Conservation (phyloP, 148 eudicot species). For the Vaccinium vitisidaea region DNA sequence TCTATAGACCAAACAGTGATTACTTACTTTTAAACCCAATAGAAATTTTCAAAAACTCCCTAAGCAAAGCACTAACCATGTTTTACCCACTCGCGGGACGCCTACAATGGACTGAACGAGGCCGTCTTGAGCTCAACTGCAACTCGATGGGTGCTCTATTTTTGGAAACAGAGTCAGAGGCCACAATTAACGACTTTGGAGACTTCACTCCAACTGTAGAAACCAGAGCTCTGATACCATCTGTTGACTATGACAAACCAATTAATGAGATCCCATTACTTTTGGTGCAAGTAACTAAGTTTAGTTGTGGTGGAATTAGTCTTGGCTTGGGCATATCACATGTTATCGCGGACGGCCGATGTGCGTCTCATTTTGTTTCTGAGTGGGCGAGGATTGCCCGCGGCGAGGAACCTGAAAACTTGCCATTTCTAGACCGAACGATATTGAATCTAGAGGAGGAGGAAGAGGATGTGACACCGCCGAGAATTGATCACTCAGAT, state of each 20-base stretch:
- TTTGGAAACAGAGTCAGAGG: slow-evolving; percentile 34
- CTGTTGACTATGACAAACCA: slow-evolving; percentile 20
- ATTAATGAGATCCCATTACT: slow-evolving; percentile 33
- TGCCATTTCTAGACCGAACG: slow-evolving; percentile 32
- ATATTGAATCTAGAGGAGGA: slow-evolving; percentile 25
- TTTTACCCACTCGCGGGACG: slow-evolving; percentile 37
- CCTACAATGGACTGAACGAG: slow-evolving; percentile 13
- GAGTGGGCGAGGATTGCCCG: slow-evolving; percentile 52
- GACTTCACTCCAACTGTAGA: slow-evolving; percentile 24
- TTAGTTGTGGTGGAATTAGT: slow-evolving; percentile 48
- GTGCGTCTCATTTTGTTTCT: slow-evolving; percentile 29
- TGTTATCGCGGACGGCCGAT: slow-evolving; percentile 37
- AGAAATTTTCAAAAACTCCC: background rate
- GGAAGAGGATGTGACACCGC: background rate
- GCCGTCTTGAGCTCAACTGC: slow-evolving; percentile 42
- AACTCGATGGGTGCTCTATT: slow-evolving; percentile 38
- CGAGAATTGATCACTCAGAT: background rate
- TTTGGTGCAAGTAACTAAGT: slow-evolving; percentile 45
- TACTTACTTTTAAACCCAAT: background rate
- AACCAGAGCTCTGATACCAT: slow-evolving; percentile 19
- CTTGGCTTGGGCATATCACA: slow-evolving; percentile 35
- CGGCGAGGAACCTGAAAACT: slow-evolving; percentile 20
- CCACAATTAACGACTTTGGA: slow-evolving; percentile 25
- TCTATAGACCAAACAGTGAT: background rate
- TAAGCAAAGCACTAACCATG: slow-evolving; percentile 12